Percentiles rank a stretch among this genome's conserved stretches.
Conservation (phyloP, 2,329 filamentous ascomycete species). For the Ceratocystis huliohia region DNA sequence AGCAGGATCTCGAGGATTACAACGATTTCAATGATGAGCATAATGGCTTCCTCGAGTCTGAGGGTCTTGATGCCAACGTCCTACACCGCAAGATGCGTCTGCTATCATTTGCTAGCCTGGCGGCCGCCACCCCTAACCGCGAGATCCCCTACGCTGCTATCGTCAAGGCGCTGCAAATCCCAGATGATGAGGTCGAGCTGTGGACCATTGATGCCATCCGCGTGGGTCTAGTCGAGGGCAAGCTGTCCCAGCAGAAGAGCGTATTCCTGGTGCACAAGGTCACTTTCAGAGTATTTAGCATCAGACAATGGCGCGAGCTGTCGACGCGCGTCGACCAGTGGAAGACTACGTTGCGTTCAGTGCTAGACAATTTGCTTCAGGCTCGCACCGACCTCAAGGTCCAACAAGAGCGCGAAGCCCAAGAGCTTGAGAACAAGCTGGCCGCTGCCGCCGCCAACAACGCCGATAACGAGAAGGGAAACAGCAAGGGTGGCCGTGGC, state of each 20-base stretch:
- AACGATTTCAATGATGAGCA: constrained; percentile 91
- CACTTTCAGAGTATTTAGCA: constrained; percentile 91
- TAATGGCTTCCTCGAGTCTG: constrained; percentile 67
- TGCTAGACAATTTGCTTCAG: constrained; percentile 63
- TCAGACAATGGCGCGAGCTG: constrained; percentile 97
- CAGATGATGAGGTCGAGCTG: constrained; percentile 77
- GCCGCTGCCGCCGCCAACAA: constrained; percentile 32
- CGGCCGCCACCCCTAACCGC: constrained; percentile 68
- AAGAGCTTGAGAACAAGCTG: constrained; percentile 57
- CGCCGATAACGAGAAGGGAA: constrained; percentile 24
- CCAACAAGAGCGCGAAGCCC: constrained; percentile 64
- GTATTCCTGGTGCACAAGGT: constrained; percentile 93
- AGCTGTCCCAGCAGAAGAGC: constrained; percentile 82
- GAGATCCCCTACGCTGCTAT: constrained; percentile 83
- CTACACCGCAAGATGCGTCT: constrained; percentile 94
- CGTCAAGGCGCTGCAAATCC: constrained; percentile 70
- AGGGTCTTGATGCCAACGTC: constrained; percentile 56
- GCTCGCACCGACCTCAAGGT: constrained; percentile 70
- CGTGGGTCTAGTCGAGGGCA: constrained; percentile 87
- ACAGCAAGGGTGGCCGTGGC: constrained; percentile 25
- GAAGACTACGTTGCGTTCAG: constrained; percentile 67
- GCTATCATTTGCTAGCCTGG: constrained; percentile 80
- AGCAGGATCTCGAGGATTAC: constrained; percentile 89
- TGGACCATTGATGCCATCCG: constrained; percentile 99
- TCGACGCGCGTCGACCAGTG: constrained; percentile 82